Base-by-base conservation (phyloP, 2,329 filamentous ascomycete genomes). In the Pseudogymnoascus verrucosus region DNA sequence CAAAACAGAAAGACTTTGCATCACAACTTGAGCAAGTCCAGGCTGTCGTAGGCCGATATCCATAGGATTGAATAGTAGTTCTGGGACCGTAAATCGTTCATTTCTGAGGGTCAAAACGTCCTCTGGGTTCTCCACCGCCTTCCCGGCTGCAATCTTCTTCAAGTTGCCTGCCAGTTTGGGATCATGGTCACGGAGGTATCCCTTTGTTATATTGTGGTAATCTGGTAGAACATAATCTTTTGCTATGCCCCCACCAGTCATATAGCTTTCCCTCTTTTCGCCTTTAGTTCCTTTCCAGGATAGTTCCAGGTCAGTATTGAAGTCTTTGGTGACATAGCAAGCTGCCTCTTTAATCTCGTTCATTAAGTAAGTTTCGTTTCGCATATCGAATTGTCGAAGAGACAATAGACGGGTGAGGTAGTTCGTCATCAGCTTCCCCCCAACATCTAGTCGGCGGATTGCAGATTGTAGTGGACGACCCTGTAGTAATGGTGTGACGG, bases 321-420 rank as follows among this genome's bases (percentile, higher is more conserved):
- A 97, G 71, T 96, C 86, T 0, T 84, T 78, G 2, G 89, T 89
- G 10, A 97, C 87, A 70, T 89, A 98, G 73, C 91, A 96, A 0
- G 89, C 87, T 4, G 88, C 83, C 74, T 99, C 95, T 73, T 99
- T 99, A 76, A 98, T 93, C 74, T 97, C 90, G 71, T 96, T 96
- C 73, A 97, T 91, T 61, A 98, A 88, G 74, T 96, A 88, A 0
- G 90, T 89, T 70, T 99, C 95, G 74, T 96, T 93, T 66, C 95
- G 87, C 86, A 99, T 93, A 74, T 97, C 93, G 75, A 96, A 96
- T 72, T 97, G 92, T 5, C 95, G 88, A 12, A 96, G 82, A 1
- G 93, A 97, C 16, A 98, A 86, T 14, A 96, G 82, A 64, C 95
- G 90, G 59, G 95, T 93, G 36, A 99, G 81, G 73, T 96, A 89